These are phyloP conservation scores for Chimonanthus salicifolius DNA, from an alignment of 164 flowering plant genomes.

Conservation along the genomic window DNA sequence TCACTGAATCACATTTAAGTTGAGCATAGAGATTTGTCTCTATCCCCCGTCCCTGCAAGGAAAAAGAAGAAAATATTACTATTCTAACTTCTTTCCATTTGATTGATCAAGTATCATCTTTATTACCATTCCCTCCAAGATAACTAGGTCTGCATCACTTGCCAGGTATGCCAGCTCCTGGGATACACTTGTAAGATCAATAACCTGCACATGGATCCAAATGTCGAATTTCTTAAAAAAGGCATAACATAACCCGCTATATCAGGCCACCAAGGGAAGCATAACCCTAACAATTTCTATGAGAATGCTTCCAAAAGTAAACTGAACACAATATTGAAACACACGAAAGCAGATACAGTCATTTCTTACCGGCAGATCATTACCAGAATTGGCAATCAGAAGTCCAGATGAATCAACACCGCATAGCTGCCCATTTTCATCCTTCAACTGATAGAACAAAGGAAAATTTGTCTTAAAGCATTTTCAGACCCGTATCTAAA, in stretches of 20 bases:
- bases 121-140: constrained; percentile 93
- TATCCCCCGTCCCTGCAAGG: constrained; percentile 89
- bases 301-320: background rate
- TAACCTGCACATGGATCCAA: constrained; percentile 48
- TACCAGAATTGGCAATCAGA: constrained; percentile 88
- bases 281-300: background rate
- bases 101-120: too few species aligned
- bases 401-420: constrained; percentile 87
- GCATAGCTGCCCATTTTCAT: constrained; percentile 63
- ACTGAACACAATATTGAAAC: background rate
- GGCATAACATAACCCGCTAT: background rate
- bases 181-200: constrained; percentile 74
- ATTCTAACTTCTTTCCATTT: background rate
- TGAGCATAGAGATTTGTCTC: constrained; percentile 96
- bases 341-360: background rate
- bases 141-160: constrained; percentile 83
- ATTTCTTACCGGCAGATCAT: constrained; percentile 89
- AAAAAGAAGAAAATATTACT: background rate
- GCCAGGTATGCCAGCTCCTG: constrained; percentile 89
- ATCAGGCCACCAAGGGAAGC: background rate
- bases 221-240: background rate
- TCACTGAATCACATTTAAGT: constrained; percentile 90
- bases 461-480: constrained; percentile 15
- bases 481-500: background rate
- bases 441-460: constrained; percentile 65